Conservation (phyloP, 257 asterid species). For the Echium plantagineum region DNA sequence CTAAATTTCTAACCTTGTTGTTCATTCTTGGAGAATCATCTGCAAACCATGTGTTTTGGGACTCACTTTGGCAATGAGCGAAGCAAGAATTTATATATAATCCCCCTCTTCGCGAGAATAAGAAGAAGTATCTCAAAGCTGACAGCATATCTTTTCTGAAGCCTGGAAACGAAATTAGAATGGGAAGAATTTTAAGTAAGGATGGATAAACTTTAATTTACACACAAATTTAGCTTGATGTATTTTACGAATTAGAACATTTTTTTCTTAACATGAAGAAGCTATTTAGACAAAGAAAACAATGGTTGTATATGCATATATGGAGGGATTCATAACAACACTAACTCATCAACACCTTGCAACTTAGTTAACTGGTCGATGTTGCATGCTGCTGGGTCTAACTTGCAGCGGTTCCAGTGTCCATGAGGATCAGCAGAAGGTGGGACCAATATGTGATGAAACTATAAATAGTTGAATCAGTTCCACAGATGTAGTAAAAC, state of each 20-base stretch:
- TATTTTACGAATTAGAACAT: too few species aligned
- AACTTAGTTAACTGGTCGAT: slow-evolving; percentile 41
- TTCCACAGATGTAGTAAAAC: background rate
- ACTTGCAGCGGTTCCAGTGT: slow-evolving; percentile 82
- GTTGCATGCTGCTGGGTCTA: slow-evolving; percentile 44
- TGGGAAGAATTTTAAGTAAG: background rate
- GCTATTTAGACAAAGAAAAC: background rate
- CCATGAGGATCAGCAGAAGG: slow-evolving; percentile 79
- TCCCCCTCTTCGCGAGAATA: slow-evolving; percentile 65
- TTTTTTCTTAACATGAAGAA: too few species aligned
- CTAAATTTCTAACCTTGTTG: slow-evolving; percentile 40
- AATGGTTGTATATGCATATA: background rate
- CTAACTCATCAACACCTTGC: slow-evolving; percentile 41
- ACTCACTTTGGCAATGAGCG: slow-evolving; percentile 89
- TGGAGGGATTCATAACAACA: background rate
- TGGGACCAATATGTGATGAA: slow-evolving; percentile 80
- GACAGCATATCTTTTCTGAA: slow-evolving; percentile 71
- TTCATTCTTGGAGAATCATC: slow-evolving; percentile 64
- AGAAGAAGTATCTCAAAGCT: slow-evolving; percentile 37
- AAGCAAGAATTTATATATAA: slow-evolving; percentile 87
- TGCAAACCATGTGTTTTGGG: slow-evolving; percentile 77
- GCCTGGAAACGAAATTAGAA: slow-evolving; percentile 27
- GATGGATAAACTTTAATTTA: background rate
- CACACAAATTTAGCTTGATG: background rate
- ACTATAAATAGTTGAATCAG: slow-evolving; percentile 28